Evolutionary conservation across 2,329 filamentous ascomycete genomes (phyloP).

Genomic region (Colletotrichum plurivorum): DNA sequence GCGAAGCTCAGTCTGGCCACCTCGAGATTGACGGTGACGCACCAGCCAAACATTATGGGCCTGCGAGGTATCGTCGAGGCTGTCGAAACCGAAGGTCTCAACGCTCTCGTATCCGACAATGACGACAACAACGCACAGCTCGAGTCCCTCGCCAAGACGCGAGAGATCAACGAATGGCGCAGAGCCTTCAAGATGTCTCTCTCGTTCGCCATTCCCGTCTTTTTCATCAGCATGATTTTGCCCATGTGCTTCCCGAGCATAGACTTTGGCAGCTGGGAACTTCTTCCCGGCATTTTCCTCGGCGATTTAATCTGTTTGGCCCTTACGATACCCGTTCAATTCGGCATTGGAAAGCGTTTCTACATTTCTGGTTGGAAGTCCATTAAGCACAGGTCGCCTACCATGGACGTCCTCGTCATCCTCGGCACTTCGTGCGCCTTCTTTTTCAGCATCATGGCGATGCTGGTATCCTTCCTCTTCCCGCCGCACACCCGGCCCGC

Average conservation of each 20-base stretch:
- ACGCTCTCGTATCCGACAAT: conserved; percentile 89
- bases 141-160: conserved; percentile 95
- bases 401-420: conserved; percentile 97
- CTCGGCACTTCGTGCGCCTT: conserved; percentile 95
- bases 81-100: conserved; percentile 86
- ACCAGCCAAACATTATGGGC: conserved; percentile 80
- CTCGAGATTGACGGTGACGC: conserved; percentile 80
- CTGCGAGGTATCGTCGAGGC: conserved; percentile 86
- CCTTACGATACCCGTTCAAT: conserved; percentile 94
- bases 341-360: conserved; percentile 95
- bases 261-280: conserved; percentile 80
- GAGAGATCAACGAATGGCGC: conserved; percentile 95
- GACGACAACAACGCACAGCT: conserved; percentile 98
- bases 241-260: conserved; percentile 85
- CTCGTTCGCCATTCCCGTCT: conserved; percentile 89
- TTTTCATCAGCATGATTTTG: conserved; percentile 92
- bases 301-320: conserved; percentile 88
- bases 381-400: conserved; percentile 89
- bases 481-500: conserved; percentile 84
- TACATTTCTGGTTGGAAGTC: conserved; percentile 96
- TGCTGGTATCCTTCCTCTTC: conserved; percentile 84
- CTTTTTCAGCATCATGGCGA: conserved; percentile 92
- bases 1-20: conserved; percentile 81
- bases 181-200: conserved; percentile 83
- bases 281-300: conserved; percentile 84